Evolutionary conservation across 2,329 filamentous ascomycete genomes (phyloP).

Genomic region (Cladobotryum protrusum): DNA sequence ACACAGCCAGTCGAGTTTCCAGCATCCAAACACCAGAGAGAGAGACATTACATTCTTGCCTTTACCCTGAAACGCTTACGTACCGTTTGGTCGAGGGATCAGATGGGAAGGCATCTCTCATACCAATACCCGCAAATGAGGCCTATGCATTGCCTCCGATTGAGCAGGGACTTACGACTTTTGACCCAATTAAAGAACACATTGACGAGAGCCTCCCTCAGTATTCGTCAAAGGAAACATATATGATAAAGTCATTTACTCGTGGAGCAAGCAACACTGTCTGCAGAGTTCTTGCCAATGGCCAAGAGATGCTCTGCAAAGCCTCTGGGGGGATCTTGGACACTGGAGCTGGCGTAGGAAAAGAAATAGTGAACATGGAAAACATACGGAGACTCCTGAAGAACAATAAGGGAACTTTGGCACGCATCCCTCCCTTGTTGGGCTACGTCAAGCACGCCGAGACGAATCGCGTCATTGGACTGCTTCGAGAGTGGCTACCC

Average conservation of each 20-base stretch:
- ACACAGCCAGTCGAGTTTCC: too few species aligned
- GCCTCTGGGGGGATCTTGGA: slow-evolving; percentile 6
- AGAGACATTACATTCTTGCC: too few species aligned
- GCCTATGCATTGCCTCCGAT: too few species aligned
- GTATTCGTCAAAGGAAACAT: not conserved
- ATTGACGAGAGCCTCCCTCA: too few species aligned
- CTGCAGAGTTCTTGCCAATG: slow-evolving; percentile 1
- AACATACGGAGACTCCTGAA: not conserved
- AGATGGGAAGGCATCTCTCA: too few species aligned
- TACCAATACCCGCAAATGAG: too few species aligned
- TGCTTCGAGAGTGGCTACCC: slow-evolving; percentile 8
- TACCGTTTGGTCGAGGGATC: too few species aligned
- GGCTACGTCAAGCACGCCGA: slow-evolving; percentile 8
- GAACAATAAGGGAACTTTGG: not conserved
- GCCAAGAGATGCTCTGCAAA: slow-evolving; percentile 8
- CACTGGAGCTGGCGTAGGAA: not conserved
- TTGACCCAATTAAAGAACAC: too few species aligned
- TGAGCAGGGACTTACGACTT: too few species aligned
- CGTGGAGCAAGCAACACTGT: slow-evolving; percentile 3
- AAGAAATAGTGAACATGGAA: slow-evolving; percentile 2
- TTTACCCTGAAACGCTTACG: too few species aligned
- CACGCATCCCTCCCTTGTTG: not conserved
- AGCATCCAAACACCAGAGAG: too few species aligned
- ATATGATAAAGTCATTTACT: not conserved
- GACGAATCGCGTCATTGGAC: slow-evolving; percentile 6